These are phyloP conservation scores for Candida orba DNA, from an alignment of 805 yeast genomes.

Conservation along the genomic window DNA sequence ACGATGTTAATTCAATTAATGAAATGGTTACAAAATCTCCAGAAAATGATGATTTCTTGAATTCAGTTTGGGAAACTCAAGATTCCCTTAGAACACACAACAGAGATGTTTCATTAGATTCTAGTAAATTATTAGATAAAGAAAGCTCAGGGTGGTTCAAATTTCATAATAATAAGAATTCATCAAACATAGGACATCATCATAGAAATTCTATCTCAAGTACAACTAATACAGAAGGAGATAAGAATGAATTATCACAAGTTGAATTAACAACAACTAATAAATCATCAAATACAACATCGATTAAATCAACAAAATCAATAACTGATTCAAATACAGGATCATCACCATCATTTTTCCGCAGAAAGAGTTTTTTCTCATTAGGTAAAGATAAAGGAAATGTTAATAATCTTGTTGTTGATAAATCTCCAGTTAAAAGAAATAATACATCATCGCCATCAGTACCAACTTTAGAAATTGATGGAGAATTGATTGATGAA, in stretches of 20 bases:
- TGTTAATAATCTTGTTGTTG: conserved; percentile 1
- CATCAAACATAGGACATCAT: not conserved
- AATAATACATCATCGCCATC: conserved; percentile 7
- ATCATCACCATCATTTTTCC: conserved; percentile 33
- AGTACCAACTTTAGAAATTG: conserved; percentile 8
- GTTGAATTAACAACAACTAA: conserved; percentile 17
- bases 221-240: not conserved
- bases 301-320: conserved; percentile 15
- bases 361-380: conserved; percentile 28
- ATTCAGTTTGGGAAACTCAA: conserved; percentile 8
- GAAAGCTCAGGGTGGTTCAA: conserved; percentile 16
- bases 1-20: not conserved
- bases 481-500: conserved; percentile 17
- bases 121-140: conserved; percentile 10
- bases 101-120: conserved; percentile 12
- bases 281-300: conserved; percentile 14
- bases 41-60: conserved; percentile 3
- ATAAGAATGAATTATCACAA: conserved; percentile 3
- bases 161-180: conserved; percentile 7
- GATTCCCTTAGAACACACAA: conserved; percentile 5
- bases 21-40: too few relatives aligned
- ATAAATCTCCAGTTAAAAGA: conserved; percentile 15
- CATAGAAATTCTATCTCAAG: not conserved
- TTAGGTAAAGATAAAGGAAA: conserved; percentile 23
- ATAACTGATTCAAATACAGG: conserved; percentile 12